These are phyloP conservation scores for Gentiana straminea DNA, from an alignment of 257 asterid species.

Conservation along the genomic window DNA sequence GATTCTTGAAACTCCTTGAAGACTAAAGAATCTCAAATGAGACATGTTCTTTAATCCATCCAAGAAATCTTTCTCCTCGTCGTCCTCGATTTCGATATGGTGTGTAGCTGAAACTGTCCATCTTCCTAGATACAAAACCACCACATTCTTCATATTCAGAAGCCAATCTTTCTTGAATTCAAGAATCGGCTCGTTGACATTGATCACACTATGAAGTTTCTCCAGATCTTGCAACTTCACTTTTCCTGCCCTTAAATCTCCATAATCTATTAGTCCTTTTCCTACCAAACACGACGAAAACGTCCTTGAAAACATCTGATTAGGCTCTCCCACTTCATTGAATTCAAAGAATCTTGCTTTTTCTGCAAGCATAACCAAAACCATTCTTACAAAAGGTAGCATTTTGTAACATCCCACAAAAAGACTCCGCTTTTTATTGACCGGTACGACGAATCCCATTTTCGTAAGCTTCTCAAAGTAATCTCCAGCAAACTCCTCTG, in stretches of 20 bases:
- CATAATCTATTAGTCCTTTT: slow-evolving; percentile 20
- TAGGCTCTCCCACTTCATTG: slow-evolving; percentile 17
- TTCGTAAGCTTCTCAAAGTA: slow-evolving; percentile 14
- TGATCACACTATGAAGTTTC: slow-evolving; percentile 34
- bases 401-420: slow-evolving; percentile 13
- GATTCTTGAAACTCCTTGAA: slow-evolving; percentile 40
- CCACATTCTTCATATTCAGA: slow-evolving; percentile 25
- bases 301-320: slow-evolving; percentile 14
- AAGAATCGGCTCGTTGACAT: slow-evolving; percentile 26
- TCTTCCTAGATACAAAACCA: slow-evolving; percentile 31
- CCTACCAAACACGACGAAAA: slow-evolving; percentile 35
- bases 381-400: slow-evolving; percentile 27
- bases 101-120: slow-evolving; percentile 23
- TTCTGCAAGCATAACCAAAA: slow-evolving; percentile 20
- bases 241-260: slow-evolving; percentile 7
- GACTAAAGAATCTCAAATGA: slow-evolving; percentile 27
- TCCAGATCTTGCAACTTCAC: slow-evolving; percentile 8
- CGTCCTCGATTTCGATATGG: slow-evolving; percentile 37
- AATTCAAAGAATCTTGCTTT: slow-evolving; percentile 25
- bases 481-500: slow-evolving; percentile 4
- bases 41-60: slow-evolving; percentile 13
- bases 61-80: slow-evolving; percentile 20
- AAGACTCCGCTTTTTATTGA: slow-evolving; percentile 14
- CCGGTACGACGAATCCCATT: slow-evolving; percentile 31
- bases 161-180: slow-evolving; percentile 33